Base-by-base conservation (phyloP, 2,329 filamentous ascomycete genomes). In the Tolypocladium tropicale region DNA sequence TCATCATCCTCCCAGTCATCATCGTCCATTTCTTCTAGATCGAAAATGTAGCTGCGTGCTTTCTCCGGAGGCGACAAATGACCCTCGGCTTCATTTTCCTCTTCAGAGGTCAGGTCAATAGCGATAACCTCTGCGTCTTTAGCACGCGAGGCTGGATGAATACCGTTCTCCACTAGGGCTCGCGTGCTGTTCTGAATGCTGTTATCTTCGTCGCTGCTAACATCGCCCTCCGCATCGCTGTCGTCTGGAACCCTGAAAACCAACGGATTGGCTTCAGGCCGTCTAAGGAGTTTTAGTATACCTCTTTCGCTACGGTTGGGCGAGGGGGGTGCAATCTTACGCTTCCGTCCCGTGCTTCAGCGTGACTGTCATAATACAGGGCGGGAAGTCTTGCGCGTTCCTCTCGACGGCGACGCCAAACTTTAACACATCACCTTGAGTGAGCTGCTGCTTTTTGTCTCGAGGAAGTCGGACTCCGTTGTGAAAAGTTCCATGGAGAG, bases 401-500 rank as follows among this genome's bases (percentile, higher is more conserved):
- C 70, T 65, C 21, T 73, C 67, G 33, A 75, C 70, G 14, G 63
- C 48, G 21, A 69, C 62, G 9, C 73, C 73, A 49, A 75, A 74
- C 21, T 63, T 67, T 11, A 75, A 52, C 4, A 56, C 57, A 36
- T 75, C 72, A 21, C 68, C 70, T 2, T 57, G 58, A 3, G 33
- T 14, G 0, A 75, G 32, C 5, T 55, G 54, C 6, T 62, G 58
- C 0, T 54, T 33, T 18, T 60, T 54, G 10, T 63, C 54, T 21
- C 51, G 46, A 30, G 51, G 37, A 11, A 74, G 57, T 23, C 57
- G 59, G 7, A 53, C 52, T 2, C 68, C 61, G 55, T 78, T 80
- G 46, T 76, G 60, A 41, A 69, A 79, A 0, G 80, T 82, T 1
- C 80, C 80, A 57, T 83, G 80, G 2, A 82, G 73, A 0, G 80